Evolutionary conservation across 176 grass and related monocot species (phyloP), one percentile per base, ranked within the genome.

Genomic region (Ensete glaucum): DNA sequence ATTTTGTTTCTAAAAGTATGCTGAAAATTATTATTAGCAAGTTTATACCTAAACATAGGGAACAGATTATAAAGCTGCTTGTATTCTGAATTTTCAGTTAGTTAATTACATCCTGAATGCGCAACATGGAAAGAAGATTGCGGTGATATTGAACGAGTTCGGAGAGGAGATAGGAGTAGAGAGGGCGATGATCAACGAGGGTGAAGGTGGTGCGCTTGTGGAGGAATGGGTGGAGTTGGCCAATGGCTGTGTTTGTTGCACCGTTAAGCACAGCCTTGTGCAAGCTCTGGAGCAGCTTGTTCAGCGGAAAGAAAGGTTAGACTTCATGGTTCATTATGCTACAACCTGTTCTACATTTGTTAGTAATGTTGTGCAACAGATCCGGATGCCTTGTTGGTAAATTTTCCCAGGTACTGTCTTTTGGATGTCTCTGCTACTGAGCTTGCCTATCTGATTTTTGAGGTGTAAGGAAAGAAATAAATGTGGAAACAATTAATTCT

Each of bases 201-300:
- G 94, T 27, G 79, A 93, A 84, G 88, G 88, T 62, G 90, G 94
- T 56, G 88, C 90, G 1, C 78, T 93, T 76, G 84, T 98, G 9
- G 94, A 98, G 79, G 94, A 98, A 66, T 98, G 90, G 94, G 94
- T 98, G 60, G 94, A 98, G 59, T 81, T 98, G 58, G 90, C 90
- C 29, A 98, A 98, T 84, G 94, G 94, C 67, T 98, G 94, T 17
- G 88, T 98, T 73, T 98, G 94, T 85, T 98, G 94, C 78, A 85
- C 90, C 3, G 90, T 98, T 29, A 93, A 98, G 71, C 94, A 98
- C 72, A 98, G 90, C 76, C 78, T 98, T 71, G 94, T 98, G 74
- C 94, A 98, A 85, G 94, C 94, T 56, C 87, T 98, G 52, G 94
- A 98, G 81, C 88, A 91, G 77, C 94, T 98, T 73, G 88, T 98